Evolutionary conservation across 2,329 filamentous ascomycete species (phyloP).

Genomic region (Paraconiothyrium sp.): DNA sequence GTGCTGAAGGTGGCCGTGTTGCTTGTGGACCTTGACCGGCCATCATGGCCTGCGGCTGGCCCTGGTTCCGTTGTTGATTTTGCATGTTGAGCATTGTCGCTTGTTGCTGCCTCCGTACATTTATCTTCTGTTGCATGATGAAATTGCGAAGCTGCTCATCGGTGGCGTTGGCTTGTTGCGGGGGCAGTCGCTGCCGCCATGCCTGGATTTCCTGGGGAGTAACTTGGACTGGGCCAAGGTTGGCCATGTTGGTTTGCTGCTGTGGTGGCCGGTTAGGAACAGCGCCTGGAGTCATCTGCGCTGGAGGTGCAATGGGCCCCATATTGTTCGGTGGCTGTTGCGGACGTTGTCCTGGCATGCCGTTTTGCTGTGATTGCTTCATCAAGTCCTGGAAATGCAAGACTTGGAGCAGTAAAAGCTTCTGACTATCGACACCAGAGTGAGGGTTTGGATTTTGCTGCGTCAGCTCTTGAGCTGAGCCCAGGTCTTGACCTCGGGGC

Average conservation of each 20-base stretch:
- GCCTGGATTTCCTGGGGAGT: constrained; percentile 53
- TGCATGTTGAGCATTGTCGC: constrained; percentile 26
- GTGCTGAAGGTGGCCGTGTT: constrained; percentile 35
- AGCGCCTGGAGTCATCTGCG: constrained; percentile 50
- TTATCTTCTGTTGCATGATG: constrained; percentile 37
- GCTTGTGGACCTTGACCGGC: constrained; percentile 29
- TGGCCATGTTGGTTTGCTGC: constrained; percentile 39
- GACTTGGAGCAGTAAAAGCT: constrained; percentile 49
- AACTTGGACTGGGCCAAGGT: constrained; percentile 38
- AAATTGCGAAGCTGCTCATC: constrained; percentile 40
- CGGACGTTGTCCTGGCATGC: constrained; percentile 31
- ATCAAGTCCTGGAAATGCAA: constrained; percentile 56
- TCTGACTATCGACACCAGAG: constrained; percentile 38
- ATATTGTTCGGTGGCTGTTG: constrained; percentile 31
- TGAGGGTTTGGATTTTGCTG: constrained; percentile 52
- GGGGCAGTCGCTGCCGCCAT: constrained; percentile 46
- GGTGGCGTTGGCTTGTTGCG: constrained; percentile 37
- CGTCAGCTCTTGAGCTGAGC: constrained; percentile 65
- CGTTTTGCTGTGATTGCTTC: constrained; percentile 36
- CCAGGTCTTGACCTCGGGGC: constrained; percentile 65
- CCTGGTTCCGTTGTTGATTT: constrained; percentile 33
- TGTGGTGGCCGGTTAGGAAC: constrained; percentile 38
- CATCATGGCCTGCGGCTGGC: constrained; percentile 42
- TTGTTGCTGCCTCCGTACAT: constrained; percentile 32
- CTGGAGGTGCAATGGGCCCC: constrained; percentile 46